Percentiles rank a stretch among this genome's conserved stretches.
These are phyloP conservation scores for Nannochloropsis gaditana DNA, from an alignment of 108 stramenopile species.

Conservation along the genomic window DNA sequence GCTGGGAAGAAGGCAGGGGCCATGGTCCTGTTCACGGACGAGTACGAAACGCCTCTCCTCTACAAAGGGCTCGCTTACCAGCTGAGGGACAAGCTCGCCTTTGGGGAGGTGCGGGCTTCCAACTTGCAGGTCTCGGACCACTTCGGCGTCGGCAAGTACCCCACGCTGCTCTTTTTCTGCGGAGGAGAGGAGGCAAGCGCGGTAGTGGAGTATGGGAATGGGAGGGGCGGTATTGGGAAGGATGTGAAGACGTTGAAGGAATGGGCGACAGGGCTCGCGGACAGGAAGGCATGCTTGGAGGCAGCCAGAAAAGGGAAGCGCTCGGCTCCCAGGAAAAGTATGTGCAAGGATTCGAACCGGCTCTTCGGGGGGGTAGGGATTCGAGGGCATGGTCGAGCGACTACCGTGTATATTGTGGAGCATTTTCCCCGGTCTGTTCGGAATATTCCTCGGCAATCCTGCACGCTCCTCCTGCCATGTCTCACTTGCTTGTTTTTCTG, in stretches of 20 bases:
- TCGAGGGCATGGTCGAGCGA: not conserved
- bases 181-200: slow-evolving; percentile 34
- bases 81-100: slow-evolving; percentile 29
- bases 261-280: slow-evolving; percentile 27
- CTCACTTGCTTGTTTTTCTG: not conserved
- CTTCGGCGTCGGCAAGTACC: slow-evolving; percentile 39
- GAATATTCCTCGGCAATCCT: not conserved
- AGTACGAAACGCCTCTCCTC: slow-evolving; percentile 43
- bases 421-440: not conserved
- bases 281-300: slow-evolving; percentile 27
- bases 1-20: not conserved
- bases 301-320: slow-evolving; percentile 23
- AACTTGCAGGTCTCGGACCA: slow-evolving; percentile 36
- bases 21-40: slow-evolving; percentile 41
- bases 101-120: slow-evolving; percentile 48
- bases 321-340: slow-evolving; percentile 16
- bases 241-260: slow-evolving; percentile 29
- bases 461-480: not conserved
- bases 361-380: not conserved
- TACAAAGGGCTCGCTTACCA: slow-evolving; percentile 44
- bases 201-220: not conserved
- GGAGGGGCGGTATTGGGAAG: not conserved
- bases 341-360: not conserved
- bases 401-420: not conserved
- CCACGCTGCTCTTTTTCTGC: slow-evolving; percentile 39